Conservation (phyloP, 495 filamentous ascomycete genomes). For the Hypoxylon fuscum region DNA sequence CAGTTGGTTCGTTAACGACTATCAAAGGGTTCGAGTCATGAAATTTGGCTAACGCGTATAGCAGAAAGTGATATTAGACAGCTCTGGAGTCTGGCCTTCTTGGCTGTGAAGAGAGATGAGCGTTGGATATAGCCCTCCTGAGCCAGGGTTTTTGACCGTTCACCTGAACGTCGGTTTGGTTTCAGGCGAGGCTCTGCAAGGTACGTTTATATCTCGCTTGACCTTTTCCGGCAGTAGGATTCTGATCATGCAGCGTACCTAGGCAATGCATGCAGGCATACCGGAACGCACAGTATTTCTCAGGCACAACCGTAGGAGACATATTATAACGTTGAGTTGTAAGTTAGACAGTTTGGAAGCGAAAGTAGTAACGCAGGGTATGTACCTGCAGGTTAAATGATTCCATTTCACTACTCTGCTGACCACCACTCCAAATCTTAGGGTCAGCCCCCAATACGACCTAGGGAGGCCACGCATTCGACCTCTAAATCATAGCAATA, state of each 20-base stretch:
- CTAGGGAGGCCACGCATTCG: no score
- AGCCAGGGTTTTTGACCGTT: not conserved
- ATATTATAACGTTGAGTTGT: conserved; percentile 10
- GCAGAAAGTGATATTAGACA: conserved; percentile 63
- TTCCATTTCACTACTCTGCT: conserved; percentile 3
- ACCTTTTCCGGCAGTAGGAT: no score
- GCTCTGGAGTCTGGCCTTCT: conserved; percentile 66
- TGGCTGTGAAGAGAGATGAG: conserved; percentile 60
- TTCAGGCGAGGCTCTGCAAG: conserved; percentile 3
- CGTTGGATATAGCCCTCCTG: conserved; percentile 16
- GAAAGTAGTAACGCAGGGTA: conserved; percentile 19
- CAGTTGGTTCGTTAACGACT: conserved; percentile 37
- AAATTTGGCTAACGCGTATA: conserved; percentile 15
- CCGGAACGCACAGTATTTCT: conserved; percentile 7
- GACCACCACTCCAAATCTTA: conserved; percentile 17
- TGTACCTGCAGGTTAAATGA: conserved; percentile 34
- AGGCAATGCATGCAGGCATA: conserved; percentile 18
- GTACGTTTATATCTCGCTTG: no score
- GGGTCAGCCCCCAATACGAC: conserved; percentile 16
- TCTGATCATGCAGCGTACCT: conserved; percentile 26
- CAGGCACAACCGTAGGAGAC: not conserved
- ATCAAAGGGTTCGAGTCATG: conserved; percentile 8
- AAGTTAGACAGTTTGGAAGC: conserved; percentile 33
- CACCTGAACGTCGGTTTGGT: not conserved
- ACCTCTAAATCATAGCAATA: no score